Base-by-base conservation (phyloP, 2,329 filamentous ascomycete genomes). In the Epichloe aotearoae region DNA sequence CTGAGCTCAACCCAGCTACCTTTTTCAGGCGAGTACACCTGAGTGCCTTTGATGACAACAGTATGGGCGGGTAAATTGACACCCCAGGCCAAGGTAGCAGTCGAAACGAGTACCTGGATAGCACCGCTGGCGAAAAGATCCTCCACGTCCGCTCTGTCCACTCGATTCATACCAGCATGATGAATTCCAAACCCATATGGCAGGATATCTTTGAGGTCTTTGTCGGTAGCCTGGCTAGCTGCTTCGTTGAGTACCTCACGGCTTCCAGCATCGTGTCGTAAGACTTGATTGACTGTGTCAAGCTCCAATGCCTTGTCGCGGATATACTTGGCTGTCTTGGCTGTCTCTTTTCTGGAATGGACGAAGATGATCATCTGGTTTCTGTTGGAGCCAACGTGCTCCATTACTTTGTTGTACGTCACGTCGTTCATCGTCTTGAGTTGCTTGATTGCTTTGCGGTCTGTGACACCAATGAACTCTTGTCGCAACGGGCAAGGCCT, bases 321-420 rank as follows among this genome's bases (percentile, higher is more conserved):
- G 61, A 98, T 90, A 64, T 95, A 95, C 62, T 86, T 88, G 23
- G 91, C 93, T 3, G 94, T 98, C 71, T 98, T 98, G 8, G 90
- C 89, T 0, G 94, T 98, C 67, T 98, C 94, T 64, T 98, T 98
- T 60, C 93, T 80, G 37, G 94, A 98, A 65, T 98, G 94, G 5
- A 98, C 93, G 63, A 98, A 98, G 53, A 98, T 95, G 39, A 98
- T 80, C 90, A 98, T 96, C 67, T 98, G 93, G 61, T 98, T 95
- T 56, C 87, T 82, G 62, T 94, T 85, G 53, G 85, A 83, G 6
- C 93, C 93, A 33, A 96, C 91, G 63, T 97, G 91, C 67, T 98
- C 93, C 50, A 98, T 79, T 30, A 96, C 90, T 68, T 98, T 98
- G 56, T 84, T 94, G 67, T 98, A 98, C 52, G 89, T 96, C 50